phyloP scores from a whole-genome alignment of 768 basidiomycete genomes.

The Pulveroboletus sp. region DNA sequence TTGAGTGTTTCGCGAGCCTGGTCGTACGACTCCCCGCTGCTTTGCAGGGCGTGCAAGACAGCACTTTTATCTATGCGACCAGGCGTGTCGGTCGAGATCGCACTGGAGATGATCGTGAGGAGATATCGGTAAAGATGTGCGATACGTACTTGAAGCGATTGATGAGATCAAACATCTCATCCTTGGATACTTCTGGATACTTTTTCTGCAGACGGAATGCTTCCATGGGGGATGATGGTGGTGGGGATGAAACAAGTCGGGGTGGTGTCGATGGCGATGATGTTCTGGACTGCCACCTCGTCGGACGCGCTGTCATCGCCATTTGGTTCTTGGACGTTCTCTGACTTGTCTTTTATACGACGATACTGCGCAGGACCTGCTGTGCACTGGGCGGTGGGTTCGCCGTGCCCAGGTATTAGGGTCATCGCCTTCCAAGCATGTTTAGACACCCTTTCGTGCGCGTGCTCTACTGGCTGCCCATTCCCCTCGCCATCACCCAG shows the following conservation, averaged over 20 bases:
- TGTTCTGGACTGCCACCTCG: conserved; percentile 10
- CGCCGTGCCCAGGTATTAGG: not conserved
- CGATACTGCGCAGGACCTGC: not conserved
- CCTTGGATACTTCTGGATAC: conserved; percentile 85
- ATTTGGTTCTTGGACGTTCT: not conserved
- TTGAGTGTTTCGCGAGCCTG: conserved; percentile 87
- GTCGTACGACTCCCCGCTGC: conserved; percentile 88
- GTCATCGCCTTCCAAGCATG: not conserved
- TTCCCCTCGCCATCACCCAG: conserved; percentile 44
- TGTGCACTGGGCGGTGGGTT: not conserved
- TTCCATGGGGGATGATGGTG: conserved; percentile 53
- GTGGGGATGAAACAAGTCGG: conserved; percentile 7
- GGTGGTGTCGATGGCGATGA: conserved; percentile 3
- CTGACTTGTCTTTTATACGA: not conserved
- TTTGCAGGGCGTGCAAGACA: conserved; percentile 75
- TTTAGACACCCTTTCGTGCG: not conserved
- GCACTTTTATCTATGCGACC: conserved; percentile 81
- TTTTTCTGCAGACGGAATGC: conserved; percentile 87
- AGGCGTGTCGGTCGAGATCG: conserved; percentile 74
- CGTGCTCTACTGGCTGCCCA: conserved; percentile 58
- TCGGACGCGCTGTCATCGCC: not conserved
- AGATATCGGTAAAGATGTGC: not conserved
- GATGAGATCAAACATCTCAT: conserved; percentile 94
- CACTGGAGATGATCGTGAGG: conserved; percentile 39
- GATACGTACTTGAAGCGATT: conserved; percentile 90